A percentile compares a stretch with the other conserved stretches of the same genome.
These are phyloP conservation scores for Ophiostoma quercus DNA, from an alignment of 2,329 filamentous ascomycete species.

Conservation along the genomic window DNA sequence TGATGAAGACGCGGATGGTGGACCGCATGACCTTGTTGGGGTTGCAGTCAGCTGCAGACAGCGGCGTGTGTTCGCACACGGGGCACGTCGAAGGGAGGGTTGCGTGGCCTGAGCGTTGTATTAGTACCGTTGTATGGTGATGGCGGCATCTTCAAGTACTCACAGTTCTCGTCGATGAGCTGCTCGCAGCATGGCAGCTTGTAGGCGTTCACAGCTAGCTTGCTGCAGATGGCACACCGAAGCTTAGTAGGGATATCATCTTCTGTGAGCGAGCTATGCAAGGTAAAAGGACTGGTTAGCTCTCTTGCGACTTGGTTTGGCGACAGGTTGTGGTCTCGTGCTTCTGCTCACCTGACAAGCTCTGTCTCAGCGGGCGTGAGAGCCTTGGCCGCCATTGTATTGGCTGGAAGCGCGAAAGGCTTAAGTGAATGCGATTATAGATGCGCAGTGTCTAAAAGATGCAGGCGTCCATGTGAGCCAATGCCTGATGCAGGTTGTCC, in stretches of 20 bases:
- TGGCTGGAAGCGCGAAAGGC: neutral
- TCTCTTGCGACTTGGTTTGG: neutral
- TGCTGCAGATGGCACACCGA: constrained; percentile 88
- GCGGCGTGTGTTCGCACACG: constrained; percentile 85
- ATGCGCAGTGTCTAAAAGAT: constrained; percentile 12
- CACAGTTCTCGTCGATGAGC: constrained; percentile 86
- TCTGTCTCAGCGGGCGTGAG: constrained; percentile 51
- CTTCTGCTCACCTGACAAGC: constrained; percentile 48
- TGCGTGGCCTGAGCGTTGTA: constrained; percentile 46
- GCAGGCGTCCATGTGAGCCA: constrained; percentile 16
- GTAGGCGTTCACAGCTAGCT: constrained; percentile 83
- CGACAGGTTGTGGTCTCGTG: neutral
- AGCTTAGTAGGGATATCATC: constrained; percentile 95
- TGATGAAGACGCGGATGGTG: constrained; percentile 85
- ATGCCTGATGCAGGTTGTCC: neutral
- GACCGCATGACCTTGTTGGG: constrained; percentile 86
- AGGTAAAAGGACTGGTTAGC: constrained; percentile 9
- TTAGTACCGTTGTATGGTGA: neutral
- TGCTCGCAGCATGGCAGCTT: constrained; percentile 93
- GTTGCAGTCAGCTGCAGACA: constrained; percentile 80
- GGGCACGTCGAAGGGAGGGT: constrained; percentile 76
- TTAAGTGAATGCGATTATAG: neutral
- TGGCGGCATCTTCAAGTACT: constrained; percentile 32
- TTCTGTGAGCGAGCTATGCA: constrained; percentile 62
- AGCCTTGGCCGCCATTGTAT: constrained; percentile 29